Evolutionary conservation across 345 rosid genomes (phyloP), one percentile per base, ranked within the genome.

Genomic region (Eucalyptus shirleyi): DNA sequence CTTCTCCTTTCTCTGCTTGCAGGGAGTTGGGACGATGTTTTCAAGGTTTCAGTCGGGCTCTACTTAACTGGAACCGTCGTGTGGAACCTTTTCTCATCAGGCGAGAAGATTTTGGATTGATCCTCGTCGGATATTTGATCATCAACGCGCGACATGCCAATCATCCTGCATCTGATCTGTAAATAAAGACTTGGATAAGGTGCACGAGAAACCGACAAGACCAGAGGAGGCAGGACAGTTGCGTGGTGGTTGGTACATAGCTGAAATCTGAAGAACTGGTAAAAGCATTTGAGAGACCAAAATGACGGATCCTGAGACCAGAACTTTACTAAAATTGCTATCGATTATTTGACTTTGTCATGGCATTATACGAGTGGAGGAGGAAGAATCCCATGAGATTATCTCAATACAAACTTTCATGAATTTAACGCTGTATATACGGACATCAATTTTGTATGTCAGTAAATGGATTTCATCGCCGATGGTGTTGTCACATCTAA

Each of bases 11-110:
- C 60, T 67, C 34, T 15, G 12, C 42, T 32, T 51, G 90, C 95
- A 98, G 99, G 99, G 90, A 96, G 98, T 6, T 98, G 99, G 99
- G 99, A 98, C 89, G 95, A 96, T 82, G 99, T 97, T 62, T 97
- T 98, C 92, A 90, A 95, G 90, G 98, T 96, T 86, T 96, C 99
- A 12, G 99, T 97, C 2, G 98, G 97, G 89, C 97, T 97, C 53
- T 96, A 96, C 93, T 92, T 97, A 90, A 95, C 94, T 11, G 99
- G 99, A 89, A 96, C 99, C 0, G 98, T 93, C 28, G 93, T 96
- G 28, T 96, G 99, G 99, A 96, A 96, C 88, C 91, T 96, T 55
- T 96, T 96, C 91, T 95, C 99, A 86, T 96, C 99, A 1, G 98
- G 98, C 37, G 99, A 96, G 95, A 96, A 96, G 93, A 95, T 97